Conservation (phyloP, 345 rosid species). For the Moricandia moricandioides region DNA sequence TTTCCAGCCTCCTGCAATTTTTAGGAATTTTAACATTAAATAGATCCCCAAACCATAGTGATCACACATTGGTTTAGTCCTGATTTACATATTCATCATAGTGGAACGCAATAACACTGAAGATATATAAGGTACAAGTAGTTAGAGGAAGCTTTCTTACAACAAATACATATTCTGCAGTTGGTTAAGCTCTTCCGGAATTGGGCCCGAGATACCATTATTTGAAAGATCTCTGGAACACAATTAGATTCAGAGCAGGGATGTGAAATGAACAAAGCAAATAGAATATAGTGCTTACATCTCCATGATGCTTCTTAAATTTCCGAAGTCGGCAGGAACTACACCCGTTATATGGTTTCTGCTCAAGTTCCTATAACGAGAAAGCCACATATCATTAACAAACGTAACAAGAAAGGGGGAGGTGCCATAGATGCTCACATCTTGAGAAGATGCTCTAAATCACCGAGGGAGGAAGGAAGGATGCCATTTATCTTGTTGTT, state of each 20-base stretch:
- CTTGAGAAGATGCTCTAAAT: conserved; percentile 92
- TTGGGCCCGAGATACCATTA: conserved; percentile 71
- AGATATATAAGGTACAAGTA: background rate
- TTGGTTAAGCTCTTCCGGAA: conserved; percentile 81
- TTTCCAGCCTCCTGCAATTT: conserved; percentile 66
- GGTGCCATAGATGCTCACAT: conserved; percentile 51
- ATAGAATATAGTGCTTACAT: conserved; percentile 50
- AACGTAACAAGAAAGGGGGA: background rate
- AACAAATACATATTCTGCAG: conserved; percentile 65
- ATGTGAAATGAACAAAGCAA: background rate
- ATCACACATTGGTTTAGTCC: background rate
- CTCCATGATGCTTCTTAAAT: conserved; percentile 83
- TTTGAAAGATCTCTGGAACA: conserved; percentile 78
- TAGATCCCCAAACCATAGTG: background rate
- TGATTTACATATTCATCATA: background rate
- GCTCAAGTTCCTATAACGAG: conserved; percentile 69
- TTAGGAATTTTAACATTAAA: conserved; percentile 1
- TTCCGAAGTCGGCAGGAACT: conserved; percentile 86
- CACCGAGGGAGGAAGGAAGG: conserved; percentile 91
- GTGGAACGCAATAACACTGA: background rate
- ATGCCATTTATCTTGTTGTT: conserved; percentile 72
- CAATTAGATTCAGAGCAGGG: conserved; percentile 26
- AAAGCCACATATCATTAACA: background rate
- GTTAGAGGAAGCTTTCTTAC: conserved; percentile 43
- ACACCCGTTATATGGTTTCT: conserved; percentile 63